Evolutionary conservation across 176 grass and related monocot species (phyloP).

Genomic region (Oryza glumipatula): DNA sequence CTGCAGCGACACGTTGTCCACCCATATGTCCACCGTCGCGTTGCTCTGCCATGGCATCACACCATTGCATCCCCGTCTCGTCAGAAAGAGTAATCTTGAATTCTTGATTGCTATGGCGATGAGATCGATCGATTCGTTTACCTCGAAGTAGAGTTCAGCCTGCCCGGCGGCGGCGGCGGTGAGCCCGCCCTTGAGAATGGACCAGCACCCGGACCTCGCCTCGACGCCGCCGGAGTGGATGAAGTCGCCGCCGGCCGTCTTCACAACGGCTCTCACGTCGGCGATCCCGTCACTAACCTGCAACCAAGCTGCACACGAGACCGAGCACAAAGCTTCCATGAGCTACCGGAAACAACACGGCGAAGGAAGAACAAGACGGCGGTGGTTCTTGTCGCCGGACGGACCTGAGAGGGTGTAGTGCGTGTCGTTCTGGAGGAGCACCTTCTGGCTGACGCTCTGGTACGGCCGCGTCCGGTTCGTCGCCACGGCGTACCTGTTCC

Average conservation of each 20-base stretch:
- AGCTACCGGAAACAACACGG: background rate
- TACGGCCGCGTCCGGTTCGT: constrained; percentile 47
- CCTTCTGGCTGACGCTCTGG: constrained; percentile 80
- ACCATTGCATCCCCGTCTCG: background rate
- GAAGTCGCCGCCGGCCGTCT: constrained; percentile 50
- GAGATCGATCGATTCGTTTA: constrained; percentile 1
- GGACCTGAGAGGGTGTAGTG: constrained; percentile 84
- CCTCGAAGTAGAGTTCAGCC: constrained; percentile 82
- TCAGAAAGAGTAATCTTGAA: constrained; percentile 20
- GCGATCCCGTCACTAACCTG: constrained; percentile 58
- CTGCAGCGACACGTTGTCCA: constrained; percentile 87
- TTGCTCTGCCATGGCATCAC: constrained; percentile 57
- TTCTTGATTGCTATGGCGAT: background rate
- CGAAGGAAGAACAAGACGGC: background rate
- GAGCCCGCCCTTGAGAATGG: constrained; percentile 88
- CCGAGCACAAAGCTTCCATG: background rate
- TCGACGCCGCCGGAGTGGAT: constrained; percentile 56
- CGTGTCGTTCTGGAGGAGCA: constrained; percentile 67
- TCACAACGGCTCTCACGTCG: constrained; percentile 65
- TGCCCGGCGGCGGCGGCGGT: constrained; percentile 60
- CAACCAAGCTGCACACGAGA: constrained; percentile 65
- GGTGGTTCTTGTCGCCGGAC: background rate
- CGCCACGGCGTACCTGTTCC: constrained; percentile 62
- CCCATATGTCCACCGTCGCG: constrained; percentile 64
- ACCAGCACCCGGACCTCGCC: constrained; percentile 79